Percentiles rank a stretch among this genome's conserved stretches.
Conservation (phyloP, 1,284 basidiomycete genomes). For the Apiotrichum sp. region DNA sequence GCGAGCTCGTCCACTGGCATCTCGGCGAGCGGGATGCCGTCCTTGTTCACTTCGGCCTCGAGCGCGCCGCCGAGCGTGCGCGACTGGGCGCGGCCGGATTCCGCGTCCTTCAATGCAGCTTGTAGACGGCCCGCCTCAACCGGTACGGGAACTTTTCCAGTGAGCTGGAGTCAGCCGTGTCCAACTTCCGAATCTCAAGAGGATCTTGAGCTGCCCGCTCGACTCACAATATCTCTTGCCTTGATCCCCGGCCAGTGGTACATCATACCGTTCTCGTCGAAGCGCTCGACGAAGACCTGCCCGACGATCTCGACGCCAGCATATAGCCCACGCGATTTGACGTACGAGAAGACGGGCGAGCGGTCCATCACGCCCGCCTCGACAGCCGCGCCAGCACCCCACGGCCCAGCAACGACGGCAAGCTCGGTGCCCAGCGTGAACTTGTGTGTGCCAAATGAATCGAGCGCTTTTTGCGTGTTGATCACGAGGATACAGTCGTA, state of each 20-base stretch:
- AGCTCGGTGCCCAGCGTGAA: slow-evolving; percentile 52
- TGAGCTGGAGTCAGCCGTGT: slow-evolving; percentile 26
- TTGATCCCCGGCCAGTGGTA: slow-evolving; percentile 48
- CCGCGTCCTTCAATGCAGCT: slow-evolving; percentile 51
- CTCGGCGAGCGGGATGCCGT: neutral
- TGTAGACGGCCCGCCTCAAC: slow-evolving; percentile 47
- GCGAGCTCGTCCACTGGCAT: slow-evolving; percentile 4
- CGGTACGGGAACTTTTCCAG: slow-evolving; percentile 49
- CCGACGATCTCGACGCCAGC: slow-evolving; percentile 50
- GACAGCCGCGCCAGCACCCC: slow-evolving; percentile 49
- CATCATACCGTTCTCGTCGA: slow-evolving; percentile 46
- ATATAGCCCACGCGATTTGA: slow-evolving; percentile 47
- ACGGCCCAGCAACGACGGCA: slow-evolving; percentile 51
- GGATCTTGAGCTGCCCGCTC: too few relatives aligned
- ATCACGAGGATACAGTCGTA: slow-evolving; percentile 51
- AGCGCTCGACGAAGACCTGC: slow-evolving; percentile 48
- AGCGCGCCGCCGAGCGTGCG: slow-evolving; percentile 36
- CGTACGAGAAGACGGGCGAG: slow-evolving; percentile 48
- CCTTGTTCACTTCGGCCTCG: slow-evolving; percentile 29
- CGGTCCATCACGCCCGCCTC: slow-evolving; percentile 48
- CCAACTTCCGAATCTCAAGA: neutral
- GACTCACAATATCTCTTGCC: slow-evolving; percentile 46
- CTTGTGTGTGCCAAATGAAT: slow-evolving; percentile 52
- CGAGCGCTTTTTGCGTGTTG: slow-evolving; percentile 49
- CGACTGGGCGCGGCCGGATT: slow-evolving; percentile 50